Evolutionary conservation across 2,329 filamentous ascomycete genomes (phyloP), one percentile per base, ranked within the genome.

Genomic region (Scytalidium sp.): DNA sequence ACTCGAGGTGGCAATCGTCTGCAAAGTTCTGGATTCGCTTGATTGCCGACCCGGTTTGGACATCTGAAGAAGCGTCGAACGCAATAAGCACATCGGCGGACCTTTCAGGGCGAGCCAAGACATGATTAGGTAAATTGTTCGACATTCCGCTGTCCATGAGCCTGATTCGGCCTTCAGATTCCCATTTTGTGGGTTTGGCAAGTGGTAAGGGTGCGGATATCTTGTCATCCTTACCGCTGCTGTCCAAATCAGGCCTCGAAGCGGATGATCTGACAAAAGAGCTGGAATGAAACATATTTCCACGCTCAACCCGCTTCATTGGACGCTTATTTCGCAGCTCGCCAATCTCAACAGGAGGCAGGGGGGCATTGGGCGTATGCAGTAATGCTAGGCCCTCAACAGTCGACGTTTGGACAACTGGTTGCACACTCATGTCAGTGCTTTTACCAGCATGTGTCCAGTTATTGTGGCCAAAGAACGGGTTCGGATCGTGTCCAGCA

Each of bases 81-180:
- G 50, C 41, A 19, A 52, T 36, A 36, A 52, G 36, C 17, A 52
- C 15, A 19, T 52, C 50, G 19, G 41, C 50, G 13, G 19, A 41
- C 6, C 50, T 19, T 19, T 46, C 50, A 2, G 50, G 46, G 2
- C 50, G 46, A 3, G 40, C 39, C 41, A 52, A 32, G 9, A 46
- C 19, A 21, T 52, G 45, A 39, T 42, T 52, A 1, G 50, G 50
- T 8, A 52, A 42, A 39, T 52, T 52, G 41, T 52, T 52, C 41
- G 45, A 48, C 50, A 52, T 52, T 25, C 50, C 50, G 22, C 45
- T 43, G 29, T 52, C 50, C 50, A 52, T 52, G 13, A 52, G 46
- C 19, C 46, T 19, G 11, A 52, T 29, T 2, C 45, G 41, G 6
- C 44, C 41, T 51, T 5, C 29, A 46, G 25, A 29, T 29, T 29